Percentiles rank a stretch among this genome's conserved stretches.
Evolutionary conservation across 2,329 filamentous ascomycete genomes (phyloP).

Genomic region (Penicillium sp.): DNA sequence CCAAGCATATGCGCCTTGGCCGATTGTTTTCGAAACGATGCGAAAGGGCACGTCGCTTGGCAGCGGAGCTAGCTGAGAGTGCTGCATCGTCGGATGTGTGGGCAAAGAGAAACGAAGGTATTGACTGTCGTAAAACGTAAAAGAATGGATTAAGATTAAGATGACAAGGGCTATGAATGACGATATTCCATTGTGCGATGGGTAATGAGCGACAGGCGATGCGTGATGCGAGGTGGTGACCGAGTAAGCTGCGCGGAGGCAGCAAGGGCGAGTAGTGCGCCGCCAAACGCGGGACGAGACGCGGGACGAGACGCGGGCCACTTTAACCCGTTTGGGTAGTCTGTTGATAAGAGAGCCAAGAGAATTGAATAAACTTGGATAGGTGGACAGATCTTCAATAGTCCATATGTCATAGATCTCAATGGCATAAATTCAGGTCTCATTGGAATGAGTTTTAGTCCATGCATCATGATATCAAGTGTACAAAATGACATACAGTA

Average conservation of each 20-base stretch:
- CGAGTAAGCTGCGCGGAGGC: constrained; percentile 11
- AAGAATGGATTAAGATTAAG: neutral
- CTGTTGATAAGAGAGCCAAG: constrained; percentile 8
- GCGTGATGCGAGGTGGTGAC: neutral
- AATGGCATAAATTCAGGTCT: too few species aligned
- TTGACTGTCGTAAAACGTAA: too few species aligned
- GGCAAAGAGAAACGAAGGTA: neutral
- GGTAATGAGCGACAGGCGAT: neutral
- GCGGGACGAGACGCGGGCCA: constrained; percentile 33
- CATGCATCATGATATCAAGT: neutral
- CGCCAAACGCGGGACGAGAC: constrained; percentile 32
- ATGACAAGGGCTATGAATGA: neutral
- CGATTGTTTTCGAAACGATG: constrained; percentile 94
- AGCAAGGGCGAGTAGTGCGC: constrained; percentile 22
- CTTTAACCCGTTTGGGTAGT: constrained; percentile 35
- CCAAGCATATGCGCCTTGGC: constrained; percentile 96
- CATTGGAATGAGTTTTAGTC: neutral
- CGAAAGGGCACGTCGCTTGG: constrained; percentile 85
- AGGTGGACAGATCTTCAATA: neutral
- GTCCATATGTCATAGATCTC: neutral
- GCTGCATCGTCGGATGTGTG: constrained; percentile 51
- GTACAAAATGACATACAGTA: neutral
- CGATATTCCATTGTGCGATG: neutral
- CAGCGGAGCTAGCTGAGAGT: constrained; percentile 88
- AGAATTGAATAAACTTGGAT: neutral